Evolutionary conservation across 2,329 filamentous ascomycete species (phyloP), one percentile per base, ranked within the genome.

Genomic region (Ceratocystis smalleyi): DNA sequence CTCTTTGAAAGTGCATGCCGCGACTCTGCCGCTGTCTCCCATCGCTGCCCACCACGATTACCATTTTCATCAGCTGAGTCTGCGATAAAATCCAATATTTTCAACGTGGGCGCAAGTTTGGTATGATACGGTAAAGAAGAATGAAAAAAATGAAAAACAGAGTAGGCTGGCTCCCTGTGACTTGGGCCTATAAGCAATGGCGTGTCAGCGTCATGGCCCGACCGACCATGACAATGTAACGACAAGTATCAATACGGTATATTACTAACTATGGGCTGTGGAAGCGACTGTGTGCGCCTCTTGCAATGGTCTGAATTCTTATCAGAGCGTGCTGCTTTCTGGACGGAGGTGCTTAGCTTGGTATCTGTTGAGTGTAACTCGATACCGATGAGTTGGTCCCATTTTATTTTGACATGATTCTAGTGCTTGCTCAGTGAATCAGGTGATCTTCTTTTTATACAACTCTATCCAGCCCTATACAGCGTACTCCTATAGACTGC

Each of bases 1-100:
- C 49, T 66, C 4, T 43, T 64, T 17, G 47, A 60, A 30, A 66
- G 59, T 45, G 35, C 43, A n/a, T 64, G 65, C 45, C 47, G 40
- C 27, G 57, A 66, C 30, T 27, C 51, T 62, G 55, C 45, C 24
- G 43, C n/a, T 35, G 8, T 27, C 32, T 40, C 32, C 17, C 32
- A 60, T n/a, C 57, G 30, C n/a, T 19, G 40, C 7, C 12, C 57
- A 17, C 35, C 19, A 6, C 24, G 10, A n/a, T n/a, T 5, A 7
- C 51, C 27, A 35, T 57, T 60, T 60, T 27, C 22, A 60, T 43
- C 57, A n/a, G 35, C 51, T 1, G 51, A 57, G 10, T 8, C 27
- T 19, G 51, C 24, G n/a, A 30, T 57, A 8, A 35, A 32, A 32
- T 19, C 51, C 51, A 57, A 32, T 30, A 57, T 57, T 2, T 57